Percentiles rank a stretch among this genome's conserved stretches.
Evolutionary conservation across 352 stramenopile genomes (phyloP).

Genomic region (Pythium aristosporum): DNA sequence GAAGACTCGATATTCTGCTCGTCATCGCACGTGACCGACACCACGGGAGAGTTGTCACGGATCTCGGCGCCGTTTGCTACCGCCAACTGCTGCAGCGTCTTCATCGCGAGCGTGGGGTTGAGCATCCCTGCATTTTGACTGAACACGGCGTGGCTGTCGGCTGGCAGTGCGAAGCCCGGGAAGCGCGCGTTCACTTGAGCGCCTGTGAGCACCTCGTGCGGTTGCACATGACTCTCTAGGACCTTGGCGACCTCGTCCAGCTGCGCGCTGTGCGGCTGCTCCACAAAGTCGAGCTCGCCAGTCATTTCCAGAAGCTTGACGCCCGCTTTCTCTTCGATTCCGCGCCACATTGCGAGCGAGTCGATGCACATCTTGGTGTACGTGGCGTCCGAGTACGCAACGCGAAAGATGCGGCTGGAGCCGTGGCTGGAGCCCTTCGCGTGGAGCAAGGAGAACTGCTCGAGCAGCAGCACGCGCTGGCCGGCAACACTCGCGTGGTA

Average conservation of each 20-base stretch:
- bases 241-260: constrained; percentile 24
- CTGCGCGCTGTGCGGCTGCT: constrained; percentile 18
- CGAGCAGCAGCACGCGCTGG: constrained; percentile 61
- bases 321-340: constrained; percentile 39
- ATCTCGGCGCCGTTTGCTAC: constrained; percentile 36
- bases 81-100: constrained; percentile 46
- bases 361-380: constrained; percentile 74
- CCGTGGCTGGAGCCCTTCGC: constrained; percentile 73
- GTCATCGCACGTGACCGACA: constrained; percentile 19
- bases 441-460: constrained; percentile 72
- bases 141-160: constrained; percentile 43
- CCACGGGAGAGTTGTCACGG: constrained; percentile 31
- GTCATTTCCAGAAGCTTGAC: constrained; percentile 58
- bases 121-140: constrained; percentile 49
- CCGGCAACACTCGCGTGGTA: constrained; percentile 46
- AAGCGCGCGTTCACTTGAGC: constrained; percentile 48
- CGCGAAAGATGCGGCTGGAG: constrained; percentile 75
- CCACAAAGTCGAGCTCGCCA: constrained; percentile 55
- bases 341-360: constrained; percentile 58
- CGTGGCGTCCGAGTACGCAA: constrained; percentile 65
- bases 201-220: constrained; percentile 42
- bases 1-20: constrained; percentile 3
- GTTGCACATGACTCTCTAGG: constrained; percentile 7
- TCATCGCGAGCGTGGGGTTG: constrained; percentile 54
- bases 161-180: constrained; percentile 47